Percentiles rank a stretch among this genome's conserved stretches.
These are phyloP conservation scores for Hypoxylon sp. DNA, from an alignment of 2,329 filamentous ascomycete genomes.

Conservation along the genomic window DNA sequence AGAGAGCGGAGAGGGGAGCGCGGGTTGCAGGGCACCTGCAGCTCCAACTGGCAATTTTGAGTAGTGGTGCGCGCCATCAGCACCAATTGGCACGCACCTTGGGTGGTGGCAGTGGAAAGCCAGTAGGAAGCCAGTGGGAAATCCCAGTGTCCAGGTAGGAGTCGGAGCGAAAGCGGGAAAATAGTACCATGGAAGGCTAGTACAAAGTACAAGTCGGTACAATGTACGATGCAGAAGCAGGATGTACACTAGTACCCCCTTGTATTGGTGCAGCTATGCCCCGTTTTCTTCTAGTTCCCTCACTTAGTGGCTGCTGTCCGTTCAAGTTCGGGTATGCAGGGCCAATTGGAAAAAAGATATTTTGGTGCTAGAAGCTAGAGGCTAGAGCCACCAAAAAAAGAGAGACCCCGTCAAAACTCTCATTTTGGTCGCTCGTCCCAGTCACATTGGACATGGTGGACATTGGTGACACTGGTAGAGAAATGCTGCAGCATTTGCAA, in stretches of 20 bases:
- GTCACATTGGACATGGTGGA: neutral
- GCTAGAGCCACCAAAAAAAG: constrained; percentile 30
- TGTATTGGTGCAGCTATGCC: constrained; percentile 39
- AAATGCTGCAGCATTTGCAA: constrained; percentile 31
- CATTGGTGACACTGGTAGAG: constrained; percentile 21
- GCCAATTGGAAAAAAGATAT: constrained; percentile 19
- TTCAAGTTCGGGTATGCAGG: constrained; percentile 27
- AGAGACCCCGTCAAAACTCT: constrained; percentile 28
- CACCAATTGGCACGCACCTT: constrained; percentile 34
- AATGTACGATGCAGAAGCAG: neutral
- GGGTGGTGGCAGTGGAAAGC: constrained; percentile 26
- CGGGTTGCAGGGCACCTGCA: constrained; percentile 41
- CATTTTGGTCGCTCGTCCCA: constrained; percentile 23
- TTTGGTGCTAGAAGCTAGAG: constrained; percentile 33
- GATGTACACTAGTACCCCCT: neutral
- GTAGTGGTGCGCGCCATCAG: constrained; percentile 40
- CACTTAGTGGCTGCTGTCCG: constrained; percentile 31
- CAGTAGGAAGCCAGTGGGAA: constrained; percentile 2
- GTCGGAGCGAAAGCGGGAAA: constrained; percentile 37
- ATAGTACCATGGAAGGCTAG: constrained; percentile 32
- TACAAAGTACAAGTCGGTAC: constrained; percentile 14
- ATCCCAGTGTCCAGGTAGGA: neutral
- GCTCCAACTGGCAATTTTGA: constrained; percentile 42
- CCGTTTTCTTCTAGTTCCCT: constrained; percentile 14
- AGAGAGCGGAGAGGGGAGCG: constrained; percentile 33